Conservation (phyloP, 257 asterid genomes). For the Solanum lycopersicoides region DNA sequence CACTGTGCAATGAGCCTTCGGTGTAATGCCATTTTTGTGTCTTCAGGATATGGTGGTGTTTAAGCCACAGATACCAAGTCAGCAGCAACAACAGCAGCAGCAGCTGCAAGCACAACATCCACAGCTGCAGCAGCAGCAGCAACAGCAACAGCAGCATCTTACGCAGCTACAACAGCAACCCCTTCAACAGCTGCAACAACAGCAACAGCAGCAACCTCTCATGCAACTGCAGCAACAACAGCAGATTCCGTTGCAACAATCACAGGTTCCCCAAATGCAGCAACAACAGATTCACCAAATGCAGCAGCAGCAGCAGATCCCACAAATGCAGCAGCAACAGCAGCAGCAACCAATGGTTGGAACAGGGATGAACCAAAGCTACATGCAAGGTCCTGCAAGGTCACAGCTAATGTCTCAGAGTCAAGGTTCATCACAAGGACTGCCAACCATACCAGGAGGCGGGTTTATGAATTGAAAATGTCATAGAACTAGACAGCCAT, state of each 20-base stretch:
- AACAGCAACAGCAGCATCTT: slow-evolving; percentile 27
- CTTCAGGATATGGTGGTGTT: slow-evolving; percentile 94
- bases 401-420: slow-evolving; percentile 58
- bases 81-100: slow-evolving; percentile 33
- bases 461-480: slow-evolving; percentile 42
- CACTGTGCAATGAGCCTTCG: background rate
- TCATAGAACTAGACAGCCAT: background rate
- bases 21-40: background rate
- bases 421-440: slow-evolving; percentile 77
- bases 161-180: background rate
- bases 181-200: slow-evolving; percentile 8
- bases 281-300: slow-evolving; percentile 18
- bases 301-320: background rate
- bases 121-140: slow-evolving; percentile 12
- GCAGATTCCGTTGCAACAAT: slow-evolving; percentile 27
- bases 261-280: slow-evolving; percentile 20
- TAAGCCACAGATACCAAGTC: slow-evolving; percentile 82
- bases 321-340: slow-evolving; percentile 7
- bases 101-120: slow-evolving; percentile 17
- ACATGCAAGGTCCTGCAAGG: slow-evolving; percentile 4
- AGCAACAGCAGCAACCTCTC: background rate
- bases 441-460: slow-evolving; percentile 55
- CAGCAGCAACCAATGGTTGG: slow-evolving; percentile 39
- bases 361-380: slow-evolving; percentile 49
- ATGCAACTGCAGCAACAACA: slow-evolving; percentile 24